A percentile compares a stretch with the other conserved stretches of the same genome.
Evolutionary conservation across 805 yeast species (phyloP).

Genomic region (Dipodascopsis uninucleata): DNA sequence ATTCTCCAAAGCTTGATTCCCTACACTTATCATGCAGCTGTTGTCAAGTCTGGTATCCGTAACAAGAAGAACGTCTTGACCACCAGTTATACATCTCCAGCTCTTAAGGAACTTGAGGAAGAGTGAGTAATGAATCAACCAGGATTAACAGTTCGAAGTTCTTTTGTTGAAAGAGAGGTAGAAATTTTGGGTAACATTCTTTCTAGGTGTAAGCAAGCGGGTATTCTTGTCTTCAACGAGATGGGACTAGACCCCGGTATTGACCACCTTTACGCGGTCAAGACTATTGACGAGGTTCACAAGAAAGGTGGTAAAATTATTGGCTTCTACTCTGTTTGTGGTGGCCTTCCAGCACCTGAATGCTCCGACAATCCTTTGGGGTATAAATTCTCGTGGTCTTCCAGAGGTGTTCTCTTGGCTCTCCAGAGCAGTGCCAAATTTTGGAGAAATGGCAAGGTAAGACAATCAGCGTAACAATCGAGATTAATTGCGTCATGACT

Average conservation of each 20-base stretch:
- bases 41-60: conserved; percentile 89
- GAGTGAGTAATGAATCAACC: conserved; percentile 1
- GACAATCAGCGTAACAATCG: too few species aligned
- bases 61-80: conserved; percentile 79
- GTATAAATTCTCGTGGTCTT: conserved; percentile 98
- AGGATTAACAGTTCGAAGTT: neutral
- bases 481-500: too few species aligned
- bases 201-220: conserved; percentile 90
- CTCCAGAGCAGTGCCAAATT: conserved; percentile 87
- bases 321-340: conserved; percentile 93
- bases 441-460: conserved; percentile 73
- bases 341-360: conserved; percentile 98
- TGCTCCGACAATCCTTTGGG: conserved; percentile 96
- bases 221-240: conserved; percentile 96
- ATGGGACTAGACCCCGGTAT: conserved; percentile 98
- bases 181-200: too few species aligned
- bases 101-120: conserved; percentile 13
- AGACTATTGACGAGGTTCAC: conserved; percentile 96
- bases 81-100: conserved; percentile 78
- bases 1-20: conserved; percentile 60
- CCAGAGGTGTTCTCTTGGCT: conserved; percentile 94
- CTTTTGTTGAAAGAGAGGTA: neutral
- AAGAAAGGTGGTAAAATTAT: conserved; percentile 82
- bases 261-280: conserved; percentile 96
- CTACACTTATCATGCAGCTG: conserved; percentile 87